Conservation (phyloP, 164 flowering plant species). For the Nelumbo lutea region DNA sequence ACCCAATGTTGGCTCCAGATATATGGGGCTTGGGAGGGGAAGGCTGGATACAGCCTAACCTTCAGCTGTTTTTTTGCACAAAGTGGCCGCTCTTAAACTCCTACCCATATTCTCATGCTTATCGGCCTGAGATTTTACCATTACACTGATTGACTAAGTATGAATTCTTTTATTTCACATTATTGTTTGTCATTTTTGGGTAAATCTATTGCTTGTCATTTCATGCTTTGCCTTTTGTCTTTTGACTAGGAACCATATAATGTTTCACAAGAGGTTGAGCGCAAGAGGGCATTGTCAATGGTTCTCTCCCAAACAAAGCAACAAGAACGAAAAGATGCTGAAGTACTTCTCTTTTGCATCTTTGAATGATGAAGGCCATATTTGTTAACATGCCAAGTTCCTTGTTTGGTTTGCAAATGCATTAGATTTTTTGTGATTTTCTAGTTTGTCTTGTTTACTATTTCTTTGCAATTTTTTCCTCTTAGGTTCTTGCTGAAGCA, state of each 20-base stretch:
- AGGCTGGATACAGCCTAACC: too few relatives aligned
- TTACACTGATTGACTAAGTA: too few relatives aligned
- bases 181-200: background rate
- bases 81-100: too few relatives aligned
- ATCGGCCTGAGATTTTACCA: too few relatives aligned
- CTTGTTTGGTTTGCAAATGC: background rate
- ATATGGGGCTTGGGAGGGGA: background rate
- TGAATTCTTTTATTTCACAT: background rate
- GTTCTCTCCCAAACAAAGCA: conserved; percentile 85
- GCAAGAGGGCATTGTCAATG: conserved; percentile 88
- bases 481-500: conserved; percentile 90
- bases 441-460: background rate
- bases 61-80: too few relatives aligned
- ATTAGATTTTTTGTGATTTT: background rate
- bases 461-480: conserved; percentile 6
- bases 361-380: background rate
- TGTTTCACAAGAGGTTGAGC: conserved; percentile 68
- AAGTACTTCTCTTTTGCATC: conserved; percentile 37
- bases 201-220: too few relatives aligned
- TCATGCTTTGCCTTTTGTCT: background rate
- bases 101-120: too few relatives aligned
- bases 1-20: background rate
- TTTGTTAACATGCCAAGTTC: background rate
- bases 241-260: conserved; percentile 72
- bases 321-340: conserved; percentile 86